Evolutionary conservation across 2,329 filamentous ascomycete species (phyloP).

Genomic region (Huntiella savannae): DNA sequence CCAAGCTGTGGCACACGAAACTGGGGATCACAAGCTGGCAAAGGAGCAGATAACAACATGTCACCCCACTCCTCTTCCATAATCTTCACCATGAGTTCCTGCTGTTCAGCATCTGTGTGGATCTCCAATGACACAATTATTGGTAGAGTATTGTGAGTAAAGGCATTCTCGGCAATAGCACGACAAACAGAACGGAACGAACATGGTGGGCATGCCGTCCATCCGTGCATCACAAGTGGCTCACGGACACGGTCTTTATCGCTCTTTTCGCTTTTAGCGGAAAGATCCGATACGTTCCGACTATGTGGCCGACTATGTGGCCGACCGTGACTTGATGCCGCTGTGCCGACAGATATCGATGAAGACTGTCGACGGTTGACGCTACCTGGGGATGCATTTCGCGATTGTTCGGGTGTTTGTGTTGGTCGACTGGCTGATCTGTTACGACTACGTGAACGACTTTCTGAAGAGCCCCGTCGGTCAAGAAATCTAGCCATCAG

Average conservation of each 20-base stretch:
- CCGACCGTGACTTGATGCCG: neutral
- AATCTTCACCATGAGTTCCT: slow-evolving; percentile 81
- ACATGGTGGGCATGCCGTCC: slow-evolving; percentile 71
- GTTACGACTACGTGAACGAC: slow-evolving; percentile 18
- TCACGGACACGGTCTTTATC: slow-evolving; percentile 23
- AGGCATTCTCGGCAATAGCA: slow-evolving; percentile 61
- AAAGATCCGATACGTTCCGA: neutral
- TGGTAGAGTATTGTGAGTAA: slow-evolving; percentile 55
- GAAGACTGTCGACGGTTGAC: neutral
- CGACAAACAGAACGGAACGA: slow-evolving; percentile 74
- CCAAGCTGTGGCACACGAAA: slow-evolving; percentile 48
- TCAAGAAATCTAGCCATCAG: slow-evolving; percentile 24
- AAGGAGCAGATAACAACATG: slow-evolving; percentile 44
- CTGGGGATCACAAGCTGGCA: slow-evolving; percentile 30
- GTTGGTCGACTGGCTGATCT: slow-evolving; percentile 9
- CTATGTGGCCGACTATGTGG: neutral
- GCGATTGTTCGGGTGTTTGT: neutral
- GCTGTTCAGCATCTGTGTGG: slow-evolving; percentile 64
- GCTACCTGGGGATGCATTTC: too few species aligned
- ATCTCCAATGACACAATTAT: slow-evolving; percentile 87
- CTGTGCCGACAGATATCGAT: neutral
- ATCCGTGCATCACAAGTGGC: slow-evolving; percentile 64
- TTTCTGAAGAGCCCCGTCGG: slow-evolving; percentile 14
- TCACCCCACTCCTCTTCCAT: slow-evolving; percentile 78
- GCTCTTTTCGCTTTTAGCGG: slow-evolving; percentile 5